Base-by-base conservation (phyloP, 352 stramenopile genomes). In the Globisporangium echinulatum region DNA sequence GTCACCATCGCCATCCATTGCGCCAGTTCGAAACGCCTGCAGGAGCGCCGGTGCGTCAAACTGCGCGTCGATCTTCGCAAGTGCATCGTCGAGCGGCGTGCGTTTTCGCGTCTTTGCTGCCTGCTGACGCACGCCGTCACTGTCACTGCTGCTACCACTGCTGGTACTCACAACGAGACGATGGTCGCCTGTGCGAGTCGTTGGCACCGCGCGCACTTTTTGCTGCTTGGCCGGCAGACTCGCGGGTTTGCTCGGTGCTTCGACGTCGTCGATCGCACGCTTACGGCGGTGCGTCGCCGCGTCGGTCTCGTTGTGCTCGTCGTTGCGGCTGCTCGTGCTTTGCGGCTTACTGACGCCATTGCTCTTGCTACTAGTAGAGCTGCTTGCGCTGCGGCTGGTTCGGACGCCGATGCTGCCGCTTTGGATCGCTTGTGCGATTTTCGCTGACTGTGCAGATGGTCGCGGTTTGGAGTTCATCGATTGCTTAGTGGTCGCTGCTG, bases 181-280 rank as follows among this genome's bases (percentile, higher is more conserved):
- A 2, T 44, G 40, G 7, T 44, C 19, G 11, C 17, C 17, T 19
- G 17, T 19, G 17, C 17, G 17, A 19, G 17, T 19, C 17, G 17
- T 19, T 19, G 17, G 17, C 17, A 19, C 7, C 3, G 55, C 40
- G 36, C 46, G 40, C 36, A 56, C 47, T 59, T 65, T 65, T 25
- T 56, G 52, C 48, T 65, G 59, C 25, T 65, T 65, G 19, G 46
- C n/a, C 17, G 59, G 59, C 5, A 42, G 38, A 11, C 25, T 51
- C 46, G 59, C 46, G 14, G 9, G 59, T 14, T 65, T 59, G 46
- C 49, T 65, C n/a, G 59, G 59, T 5, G 59, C 53, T 14, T 65
- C 59, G 25, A 65, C 47, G 11, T 65, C 59, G 19, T 48, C 52
- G 44, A 65, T 65, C 1, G 36, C 52, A 3, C 59, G 52, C 48